phyloP scores from a whole-genome alignment of 768 basidiomycete genomes.

The Termitomyces sp. region DNA sequence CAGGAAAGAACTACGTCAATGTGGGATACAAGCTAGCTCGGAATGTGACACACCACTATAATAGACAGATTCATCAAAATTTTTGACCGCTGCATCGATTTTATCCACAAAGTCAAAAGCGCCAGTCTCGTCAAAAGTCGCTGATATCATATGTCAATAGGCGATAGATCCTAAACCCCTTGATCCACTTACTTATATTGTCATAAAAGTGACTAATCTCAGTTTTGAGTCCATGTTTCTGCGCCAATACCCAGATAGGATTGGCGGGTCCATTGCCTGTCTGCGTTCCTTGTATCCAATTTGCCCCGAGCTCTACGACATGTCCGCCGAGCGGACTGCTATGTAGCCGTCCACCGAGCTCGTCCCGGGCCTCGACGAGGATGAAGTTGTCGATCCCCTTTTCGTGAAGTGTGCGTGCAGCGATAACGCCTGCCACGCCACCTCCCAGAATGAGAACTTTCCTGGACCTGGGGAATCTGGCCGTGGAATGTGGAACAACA shows the following conservation, averaged over 20 bases:
- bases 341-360: slow-evolving; percentile 61
- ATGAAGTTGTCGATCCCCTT: slow-evolving; percentile 55
- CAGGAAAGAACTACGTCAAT: background rate
- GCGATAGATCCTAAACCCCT: background rate
- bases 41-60: slow-evolving; percentile 36
- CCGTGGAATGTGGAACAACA: too few species aligned
- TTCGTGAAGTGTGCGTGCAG: slow-evolving; percentile 55
- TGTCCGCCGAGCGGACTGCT: slow-evolving; percentile 42
- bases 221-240: slow-evolving; percentile 49
- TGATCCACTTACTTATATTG: slow-evolving; percentile 35
- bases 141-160: slow-evolving; percentile 23
- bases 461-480: too few species aligned
- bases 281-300: slow-evolving; percentile 58
- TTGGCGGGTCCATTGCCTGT: slow-evolving; percentile 47
- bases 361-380: slow-evolving; percentile 53
- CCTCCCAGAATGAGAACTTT: slow-evolving; percentile 64
- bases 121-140: slow-evolving; percentile 54
- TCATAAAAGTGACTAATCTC: slow-evolving; percentile 40
- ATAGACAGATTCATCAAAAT: slow-evolving; percentile 30
- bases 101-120: slow-evolving; percentile 41
- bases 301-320: slow-evolving; percentile 55
- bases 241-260: slow-evolving; percentile 55
- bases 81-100: slow-evolving; percentile 30
- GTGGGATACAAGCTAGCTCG: too few species aligned
- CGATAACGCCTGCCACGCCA: slow-evolving; percentile 62